Conservation (phyloP, 371 early-diverging fungal species). For the Mortierella sp. region DNA sequence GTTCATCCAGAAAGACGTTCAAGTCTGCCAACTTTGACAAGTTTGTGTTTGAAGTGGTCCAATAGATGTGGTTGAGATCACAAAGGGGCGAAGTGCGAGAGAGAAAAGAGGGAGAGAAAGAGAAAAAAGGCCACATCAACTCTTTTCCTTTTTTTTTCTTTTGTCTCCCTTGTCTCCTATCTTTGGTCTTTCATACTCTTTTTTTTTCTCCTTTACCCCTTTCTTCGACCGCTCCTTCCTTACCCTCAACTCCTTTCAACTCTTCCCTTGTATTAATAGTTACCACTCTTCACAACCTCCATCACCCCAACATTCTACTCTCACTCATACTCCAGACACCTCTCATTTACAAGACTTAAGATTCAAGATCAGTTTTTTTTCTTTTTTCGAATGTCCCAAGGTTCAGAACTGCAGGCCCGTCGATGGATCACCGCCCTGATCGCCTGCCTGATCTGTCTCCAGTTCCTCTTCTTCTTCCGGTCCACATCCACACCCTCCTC, state of each 20-base stretch:
- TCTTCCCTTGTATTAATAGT: neutral
- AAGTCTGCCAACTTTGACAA: too few species aligned
- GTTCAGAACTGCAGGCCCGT: neutral
- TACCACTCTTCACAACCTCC: neutral
- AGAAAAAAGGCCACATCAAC: neutral
- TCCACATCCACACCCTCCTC: constrained; percentile 7
- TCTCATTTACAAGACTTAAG: neutral
- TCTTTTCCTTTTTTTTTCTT: neutral
- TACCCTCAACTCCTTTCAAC: neutral
- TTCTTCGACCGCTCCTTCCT: neutral
- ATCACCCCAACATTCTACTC: too few species aligned
- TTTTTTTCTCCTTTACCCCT: neutral
- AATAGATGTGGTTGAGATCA: too few species aligned
- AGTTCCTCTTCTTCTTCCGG: constrained; percentile 19
- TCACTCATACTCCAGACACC: neutral
- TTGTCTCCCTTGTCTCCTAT: neutral
- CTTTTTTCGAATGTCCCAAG: neutral
- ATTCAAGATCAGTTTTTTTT: too few species aligned
- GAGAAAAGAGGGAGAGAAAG: neutral
- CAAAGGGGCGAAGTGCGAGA: neutral
- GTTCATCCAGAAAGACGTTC: too few species aligned
- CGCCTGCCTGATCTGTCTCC: constrained; percentile 19
- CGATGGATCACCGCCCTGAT: constrained; percentile 4
- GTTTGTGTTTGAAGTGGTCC: too few species aligned
- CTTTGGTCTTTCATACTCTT: neutral